Evolutionary conservation across 1,284 basidiomycete genomes (phyloP).

Genomic region (Moesziomyces aphidis): DNA sequence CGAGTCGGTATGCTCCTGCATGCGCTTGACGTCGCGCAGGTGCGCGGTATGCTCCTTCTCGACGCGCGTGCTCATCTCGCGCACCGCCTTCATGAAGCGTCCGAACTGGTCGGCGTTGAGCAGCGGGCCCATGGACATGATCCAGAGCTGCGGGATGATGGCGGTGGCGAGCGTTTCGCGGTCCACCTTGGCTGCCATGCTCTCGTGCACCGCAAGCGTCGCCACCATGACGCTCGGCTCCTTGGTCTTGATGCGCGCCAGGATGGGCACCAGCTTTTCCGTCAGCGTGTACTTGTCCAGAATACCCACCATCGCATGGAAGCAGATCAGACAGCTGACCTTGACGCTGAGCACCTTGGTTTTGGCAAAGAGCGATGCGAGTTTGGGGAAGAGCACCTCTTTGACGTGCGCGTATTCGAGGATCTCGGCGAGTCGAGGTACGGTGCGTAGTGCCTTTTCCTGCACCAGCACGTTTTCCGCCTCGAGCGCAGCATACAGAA

Average conservation of each 20-base stretch:
- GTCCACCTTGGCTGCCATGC: slow-evolving; percentile 94
- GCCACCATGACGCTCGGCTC: slow-evolving; percentile 73
- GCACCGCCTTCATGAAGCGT: slow-evolving; percentile 70
- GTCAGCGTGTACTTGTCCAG: slow-evolving; percentile 85
- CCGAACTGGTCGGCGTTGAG: slow-evolving; percentile 89
- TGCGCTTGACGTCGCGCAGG: slow-evolving; percentile 48
- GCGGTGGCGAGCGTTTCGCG: slow-evolving; percentile 89
- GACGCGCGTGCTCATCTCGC: slow-evolving; percentile 77
- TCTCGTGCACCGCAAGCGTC: slow-evolving; percentile 92
- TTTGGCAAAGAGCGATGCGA: slow-evolving; percentile 60
- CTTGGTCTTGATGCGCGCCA: slow-evolving; percentile 94
- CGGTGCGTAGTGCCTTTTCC: slow-evolving; percentile 85
- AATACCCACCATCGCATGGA: slow-evolving; percentile 90
- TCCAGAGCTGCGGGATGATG: slow-evolving; percentile 64
- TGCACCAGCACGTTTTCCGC: slow-evolving; percentile 82
- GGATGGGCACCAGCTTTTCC: slow-evolving; percentile 91
- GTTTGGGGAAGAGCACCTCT: slow-evolving; percentile 63
- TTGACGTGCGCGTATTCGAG: slow-evolving; percentile 75
- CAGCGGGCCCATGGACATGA: slow-evolving; percentile 69
- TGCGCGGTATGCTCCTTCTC: slow-evolving; percentile 80
- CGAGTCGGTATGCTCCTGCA: slow-evolving; percentile 61
- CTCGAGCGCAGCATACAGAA: slow-evolving; percentile 94
- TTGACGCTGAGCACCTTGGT: slow-evolving; percentile 75
- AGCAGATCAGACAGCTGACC: slow-evolving; percentile 84
- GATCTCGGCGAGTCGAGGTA: slow-evolving; percentile 89